A percentile compares a stretch with the other conserved stretches of the same genome.
Conservation (phyloP, 2,329 filamentous ascomycete genomes). For the Colletotrichum phormii region DNA sequence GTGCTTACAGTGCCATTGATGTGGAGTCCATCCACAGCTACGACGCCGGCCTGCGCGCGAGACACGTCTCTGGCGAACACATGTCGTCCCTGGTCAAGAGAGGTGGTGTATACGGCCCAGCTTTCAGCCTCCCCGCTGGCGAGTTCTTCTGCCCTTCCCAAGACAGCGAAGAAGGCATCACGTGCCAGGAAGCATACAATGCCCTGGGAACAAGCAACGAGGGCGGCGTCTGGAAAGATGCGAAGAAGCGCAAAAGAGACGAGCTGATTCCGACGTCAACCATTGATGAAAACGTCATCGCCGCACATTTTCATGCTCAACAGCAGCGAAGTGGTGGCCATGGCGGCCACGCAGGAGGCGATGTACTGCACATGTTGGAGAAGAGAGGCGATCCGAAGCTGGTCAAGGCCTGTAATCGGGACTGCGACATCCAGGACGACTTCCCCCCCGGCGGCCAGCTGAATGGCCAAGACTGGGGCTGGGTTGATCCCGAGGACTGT, state of each 20-base stretch:
- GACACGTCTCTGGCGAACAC: not conserved
- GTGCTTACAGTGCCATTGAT: not conserved
- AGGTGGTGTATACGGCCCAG: slow-evolving; percentile 33
- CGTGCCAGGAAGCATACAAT: slow-evolving; percentile 8
- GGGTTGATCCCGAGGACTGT: slow-evolving; percentile 15
- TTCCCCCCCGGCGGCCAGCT: slow-evolving; percentile 4
- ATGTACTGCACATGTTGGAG: not conserved
- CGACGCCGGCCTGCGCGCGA: not conserved
- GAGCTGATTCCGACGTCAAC: slow-evolving; percentile 6
- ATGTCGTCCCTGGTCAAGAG: slow-evolving; percentile 22
- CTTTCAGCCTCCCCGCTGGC: slow-evolving; percentile 25
- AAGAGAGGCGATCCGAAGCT: not conserved
- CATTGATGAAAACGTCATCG: slow-evolving; percentile 7
- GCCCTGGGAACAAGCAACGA: not conserved
- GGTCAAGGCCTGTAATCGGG: not conserved
- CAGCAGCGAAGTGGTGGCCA: not conserved
- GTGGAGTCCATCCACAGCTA: not conserved
- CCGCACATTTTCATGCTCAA: slow-evolving; percentile 6
- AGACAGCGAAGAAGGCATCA: slow-evolving; percentile 10
- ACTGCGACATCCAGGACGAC: not conserved
- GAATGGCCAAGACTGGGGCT: slow-evolving; percentile 1
- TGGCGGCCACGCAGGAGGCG: not conserved
- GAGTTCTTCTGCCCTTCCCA: slow-evolving; percentile 29
- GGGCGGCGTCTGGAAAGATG: not conserved
- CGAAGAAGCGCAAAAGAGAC: not conserved